A percentile compares a stretch with the other conserved stretches of the same genome.
Evolutionary conservation across 257 asterid species (phyloP).

Genomic region (Solanum clarkiae): DNA sequence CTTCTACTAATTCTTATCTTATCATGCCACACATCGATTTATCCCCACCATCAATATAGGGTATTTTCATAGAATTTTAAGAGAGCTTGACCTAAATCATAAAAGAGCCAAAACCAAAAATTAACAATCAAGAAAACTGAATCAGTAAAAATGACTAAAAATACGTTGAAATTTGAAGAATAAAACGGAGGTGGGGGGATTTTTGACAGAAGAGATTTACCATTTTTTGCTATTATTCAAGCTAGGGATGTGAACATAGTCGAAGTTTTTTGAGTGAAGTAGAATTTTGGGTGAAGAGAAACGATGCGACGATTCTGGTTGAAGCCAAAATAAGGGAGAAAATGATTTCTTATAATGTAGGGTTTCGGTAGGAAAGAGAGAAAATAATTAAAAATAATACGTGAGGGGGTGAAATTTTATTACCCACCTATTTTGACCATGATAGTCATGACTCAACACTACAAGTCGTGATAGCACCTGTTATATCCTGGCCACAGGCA

Average conservation of each 20-base stretch:
- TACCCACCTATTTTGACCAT: neutral
- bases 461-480: no score
- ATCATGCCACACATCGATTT: no score
- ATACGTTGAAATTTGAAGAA: neutral
- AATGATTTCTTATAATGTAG: no score
- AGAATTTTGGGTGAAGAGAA: neutral
- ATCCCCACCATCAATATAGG: neutral
- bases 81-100: neutral
- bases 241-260: no score
- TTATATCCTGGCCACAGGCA: no score
- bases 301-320: neutral
- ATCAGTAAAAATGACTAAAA: neutral
- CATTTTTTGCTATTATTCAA: neutral
- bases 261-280: neutral
- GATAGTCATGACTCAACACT: no score
- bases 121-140: neutral
- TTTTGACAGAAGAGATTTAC: neutral
- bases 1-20: neutral
- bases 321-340: neutral
- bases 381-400: no score
- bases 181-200: neutral
- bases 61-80: neutral
- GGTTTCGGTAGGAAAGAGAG: neutral
- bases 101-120: neutral
- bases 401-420: neutral